Percentiles rank a stretch among this genome's conserved stretches.
phyloP scores from a whole-genome alignment of 2,329 filamentous ascomycete species.

The Colletotrichum sp. region DNA sequence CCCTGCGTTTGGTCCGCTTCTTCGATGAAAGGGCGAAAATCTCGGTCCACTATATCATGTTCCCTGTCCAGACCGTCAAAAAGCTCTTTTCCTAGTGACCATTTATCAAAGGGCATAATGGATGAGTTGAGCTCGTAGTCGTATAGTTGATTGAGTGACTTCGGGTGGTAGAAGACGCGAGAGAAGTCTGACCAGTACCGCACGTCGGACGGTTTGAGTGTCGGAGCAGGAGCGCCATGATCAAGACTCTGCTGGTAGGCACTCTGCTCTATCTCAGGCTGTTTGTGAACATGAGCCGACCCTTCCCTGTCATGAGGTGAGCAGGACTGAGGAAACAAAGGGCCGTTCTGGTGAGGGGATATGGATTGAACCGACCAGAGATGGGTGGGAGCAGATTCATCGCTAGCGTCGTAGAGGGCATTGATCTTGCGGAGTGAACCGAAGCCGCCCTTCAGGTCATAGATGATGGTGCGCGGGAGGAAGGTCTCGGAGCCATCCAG shows the following conservation, averaged over 20 bases:
- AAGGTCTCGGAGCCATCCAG: conserved; percentile 89
- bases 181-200: conserved; percentile 98
- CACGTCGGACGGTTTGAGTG: conserved; percentile 73
- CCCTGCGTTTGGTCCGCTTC: conserved; percentile 94
- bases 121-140: conserved; percentile 85
- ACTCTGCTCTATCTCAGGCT: conserved; percentile 70
- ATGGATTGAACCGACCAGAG: conserved; percentile 35
- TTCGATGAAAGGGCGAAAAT: conserved; percentile 86
- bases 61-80: conserved; percentile 77
- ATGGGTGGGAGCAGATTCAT: conserved; percentile 26
- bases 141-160: conserved; percentile 83
- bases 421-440: conserved; percentile 88
- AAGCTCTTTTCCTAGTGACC: conserved; percentile 74
- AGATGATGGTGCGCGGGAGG: conserved; percentile 88
- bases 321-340: background rate
- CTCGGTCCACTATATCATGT: conserved; percentile 87
- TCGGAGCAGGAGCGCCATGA: conserved; percentile 66
- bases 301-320: conserved; percentile 59
- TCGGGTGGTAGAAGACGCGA: conserved; percentile 89
- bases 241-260: conserved; percentile 84
- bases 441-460: conserved; percentile 94
- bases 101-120: conserved; percentile 83
- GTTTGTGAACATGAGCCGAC: conserved; percentile 69
- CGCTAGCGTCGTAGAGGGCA: conserved; percentile 74
- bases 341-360: background rate